Evolutionary conservation across 768 basidiomycete species (phyloP), one percentile per base, ranked within the genome.

Genomic region (Kwoniella heveanensis): DNA sequence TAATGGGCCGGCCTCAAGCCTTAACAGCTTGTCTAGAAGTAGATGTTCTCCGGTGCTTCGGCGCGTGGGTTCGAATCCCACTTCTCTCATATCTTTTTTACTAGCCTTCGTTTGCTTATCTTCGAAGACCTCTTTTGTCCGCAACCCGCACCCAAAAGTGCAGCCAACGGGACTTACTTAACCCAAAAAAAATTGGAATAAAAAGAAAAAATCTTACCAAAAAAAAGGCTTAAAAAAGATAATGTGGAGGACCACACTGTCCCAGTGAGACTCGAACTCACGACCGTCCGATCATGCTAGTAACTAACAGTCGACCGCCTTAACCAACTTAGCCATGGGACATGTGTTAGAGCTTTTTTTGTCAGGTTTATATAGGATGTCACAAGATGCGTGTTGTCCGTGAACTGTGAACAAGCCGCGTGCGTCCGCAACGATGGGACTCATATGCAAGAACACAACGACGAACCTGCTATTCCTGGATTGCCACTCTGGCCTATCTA

Each of bases 11-110:
- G 39, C 39, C 39, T 44, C 39, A 44, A 44, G 39, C 39, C 15
- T 44, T 44, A 44, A 8, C 9, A 44, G 39, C 39, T 44, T 44
- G 15, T 44, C 39, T 44, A 44, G 39, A 44, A 44, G 39, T 44
- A 44, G 39, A 44, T 44, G 39, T 44, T 44, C 39, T 44, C 39
- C 39, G 39, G 39, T 69, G 51, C 68, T 69, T 69, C 68, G 68
- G 68, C 51, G 61, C 68, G 68, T 66, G 68, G 65, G 68, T 69
- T 69, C 68, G 68, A 69, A 69, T 69, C 68, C 65, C 68, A 66
- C 65, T 61, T 49, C 59, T 47, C 30, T 68, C 66, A 68, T 26
- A 22, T 30, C 37, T 58, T 62, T 62, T n/a, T n/a, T n/a, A n/a
- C n/a, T n/a, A n/a, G n/a, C n/a, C n/a, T n/a, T n/a, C n/a, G n/a